Conservation (phyloP, 2,329 filamentous ascomycete species). For the Sporothrix curviconia region DNA sequence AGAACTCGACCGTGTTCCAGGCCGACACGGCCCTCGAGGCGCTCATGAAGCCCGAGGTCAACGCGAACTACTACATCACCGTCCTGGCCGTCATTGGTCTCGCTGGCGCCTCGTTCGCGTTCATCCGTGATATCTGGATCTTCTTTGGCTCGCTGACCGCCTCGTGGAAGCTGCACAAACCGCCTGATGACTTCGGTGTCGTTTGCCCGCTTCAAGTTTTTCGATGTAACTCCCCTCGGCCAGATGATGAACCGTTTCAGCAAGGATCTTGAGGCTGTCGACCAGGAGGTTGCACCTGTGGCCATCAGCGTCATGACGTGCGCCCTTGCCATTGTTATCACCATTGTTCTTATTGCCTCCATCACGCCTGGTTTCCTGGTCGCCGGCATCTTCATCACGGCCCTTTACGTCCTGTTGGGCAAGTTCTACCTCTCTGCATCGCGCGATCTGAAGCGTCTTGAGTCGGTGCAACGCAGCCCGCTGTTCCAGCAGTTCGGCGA, state of each 20-base stretch:
- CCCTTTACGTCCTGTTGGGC: conserved; percentile 75
- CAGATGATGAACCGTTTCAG: conserved; percentile 98
- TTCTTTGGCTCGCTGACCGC: conserved; percentile 89
- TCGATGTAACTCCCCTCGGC: conserved; percentile 89
- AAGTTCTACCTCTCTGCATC: conserved; percentile 86
- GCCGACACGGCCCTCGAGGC: conserved; percentile 24
- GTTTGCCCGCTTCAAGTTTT: conserved; percentile 93
- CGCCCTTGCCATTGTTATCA: conserved; percentile 65
- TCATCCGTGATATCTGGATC: conserved; percentile 77
- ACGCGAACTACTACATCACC: conserved; percentile 75
- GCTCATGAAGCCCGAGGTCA: conserved; percentile 47
- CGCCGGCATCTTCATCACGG: conserved; percentile 75
- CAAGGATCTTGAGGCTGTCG: conserved; percentile 89
- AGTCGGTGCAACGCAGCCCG: conserved; percentile 89
- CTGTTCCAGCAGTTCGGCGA: conserved; percentile 98
- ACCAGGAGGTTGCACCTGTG: conserved; percentile 90
- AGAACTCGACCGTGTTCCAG: conserved; percentile 34
- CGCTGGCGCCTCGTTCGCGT: conserved; percentile 70
- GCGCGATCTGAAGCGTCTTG: conserved; percentile 89
- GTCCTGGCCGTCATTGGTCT: conserved; percentile 77
- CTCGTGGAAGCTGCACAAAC: conserved; percentile 76
- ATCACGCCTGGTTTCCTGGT: conserved; percentile 91
- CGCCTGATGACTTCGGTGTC: conserved; percentile 71
- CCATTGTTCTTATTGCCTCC: conserved; percentile 75
- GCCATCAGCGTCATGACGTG: conserved; percentile 71